Evolutionary conservation across 116 monocot genomes (phyloP).

Genomic region (Trichopus zeylanicus): DNA sequence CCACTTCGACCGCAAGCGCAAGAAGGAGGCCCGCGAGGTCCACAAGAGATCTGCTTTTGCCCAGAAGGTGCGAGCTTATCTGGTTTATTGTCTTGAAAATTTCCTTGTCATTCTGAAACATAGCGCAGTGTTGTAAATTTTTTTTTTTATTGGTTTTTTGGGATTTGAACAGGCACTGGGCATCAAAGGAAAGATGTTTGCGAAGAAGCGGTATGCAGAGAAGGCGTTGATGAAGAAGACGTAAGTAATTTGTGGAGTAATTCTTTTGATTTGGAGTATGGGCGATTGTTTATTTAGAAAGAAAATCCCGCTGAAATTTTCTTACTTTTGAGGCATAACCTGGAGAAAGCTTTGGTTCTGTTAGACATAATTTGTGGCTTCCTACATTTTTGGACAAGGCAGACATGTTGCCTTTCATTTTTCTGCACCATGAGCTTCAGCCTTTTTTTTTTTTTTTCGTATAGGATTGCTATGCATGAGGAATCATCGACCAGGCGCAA

Average conservation of each 20-base stretch:
- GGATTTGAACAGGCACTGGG: slow-evolving; percentile 49
- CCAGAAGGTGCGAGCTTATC: slow-evolving; percentile 46
- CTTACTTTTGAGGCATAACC: too few species aligned
- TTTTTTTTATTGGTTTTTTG: too few species aligned
- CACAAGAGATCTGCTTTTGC: slow-evolving; percentile 69
- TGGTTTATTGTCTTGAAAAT: neutral
- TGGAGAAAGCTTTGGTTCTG: too few species aligned
- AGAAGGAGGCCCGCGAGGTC: slow-evolving; percentile 89
- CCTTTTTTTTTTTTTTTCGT: neutral
- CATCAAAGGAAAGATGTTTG: slow-evolving; percentile 90
- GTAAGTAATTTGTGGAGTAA: slow-evolving; percentile 39
- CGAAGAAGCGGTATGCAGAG: slow-evolving; percentile 91
- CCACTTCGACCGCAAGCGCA: slow-evolving; percentile 88
- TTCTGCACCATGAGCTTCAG: too few species aligned
- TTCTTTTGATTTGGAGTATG: too few species aligned
- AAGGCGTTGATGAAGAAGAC: slow-evolving; percentile 98
- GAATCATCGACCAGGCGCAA: slow-evolving; percentile 84
- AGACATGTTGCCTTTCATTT: too few species aligned
- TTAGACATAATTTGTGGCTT: too few species aligned
- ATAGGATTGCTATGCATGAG: slow-evolving; percentile 93
- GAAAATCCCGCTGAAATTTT: too few species aligned
- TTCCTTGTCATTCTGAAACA: slow-evolving; percentile 5
- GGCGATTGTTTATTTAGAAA: too few species aligned
- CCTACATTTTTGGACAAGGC: too few species aligned
- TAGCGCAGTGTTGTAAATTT: too few species aligned